A percentile compares a stretch with the other conserved stretches of the same genome.
Conservation (phyloP, 2,329 filamentous ascomycete species). For the Drechmeria coniospora region DNA sequence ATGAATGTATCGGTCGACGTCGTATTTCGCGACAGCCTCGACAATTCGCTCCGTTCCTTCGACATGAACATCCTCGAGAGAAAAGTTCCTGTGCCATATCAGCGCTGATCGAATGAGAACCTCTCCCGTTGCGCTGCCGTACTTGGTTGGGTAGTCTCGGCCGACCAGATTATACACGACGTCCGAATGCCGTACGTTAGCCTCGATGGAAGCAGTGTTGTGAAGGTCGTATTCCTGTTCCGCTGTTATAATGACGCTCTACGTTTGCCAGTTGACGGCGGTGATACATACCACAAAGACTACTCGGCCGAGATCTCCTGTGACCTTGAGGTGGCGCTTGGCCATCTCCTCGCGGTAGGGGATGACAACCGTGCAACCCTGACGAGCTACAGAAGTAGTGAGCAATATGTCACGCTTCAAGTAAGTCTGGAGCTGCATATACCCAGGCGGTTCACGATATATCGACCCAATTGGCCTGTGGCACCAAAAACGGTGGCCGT, state of each 20-base stretch:
- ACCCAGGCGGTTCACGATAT: constrained; percentile 92
- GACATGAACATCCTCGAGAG: constrained; percentile 80
- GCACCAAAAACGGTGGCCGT: constrained; percentile 97
- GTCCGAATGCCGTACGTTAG: constrained; percentile 91
- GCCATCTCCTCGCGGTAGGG: constrained; percentile 96
- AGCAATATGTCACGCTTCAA: constrained; percentile 8
- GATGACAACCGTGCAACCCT: constrained; percentile 87
- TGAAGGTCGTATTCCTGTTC: constrained; percentile 77
- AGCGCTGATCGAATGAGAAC: too few species aligned
- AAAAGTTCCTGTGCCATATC: constrained; percentile 94
- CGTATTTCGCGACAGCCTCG: constrained; percentile 92
- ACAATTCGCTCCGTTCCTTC: constrained; percentile 85
- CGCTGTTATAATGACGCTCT: constrained; percentile 6
- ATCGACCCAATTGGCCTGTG: constrained; percentile 86
- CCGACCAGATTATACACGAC: constrained; percentile 95
- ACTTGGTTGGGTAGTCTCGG: constrained; percentile 93
- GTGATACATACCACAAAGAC: constrained; percentile 55
- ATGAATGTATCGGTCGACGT: constrained; percentile 91
- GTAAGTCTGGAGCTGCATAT: constrained; percentile 8
- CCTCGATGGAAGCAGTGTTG: constrained; percentile 91
- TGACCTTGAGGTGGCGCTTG: constrained; percentile 89
- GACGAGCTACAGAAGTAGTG: constrained; percentile 44
- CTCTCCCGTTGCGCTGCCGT: too few species aligned
- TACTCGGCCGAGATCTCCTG: constrained; percentile 85
- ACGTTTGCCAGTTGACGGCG: not conserved